Evolutionary conservation across 202 grass and related monocot genomes (phyloP).

Genomic region (Bolboschoenoplectus hybrid): DNA sequence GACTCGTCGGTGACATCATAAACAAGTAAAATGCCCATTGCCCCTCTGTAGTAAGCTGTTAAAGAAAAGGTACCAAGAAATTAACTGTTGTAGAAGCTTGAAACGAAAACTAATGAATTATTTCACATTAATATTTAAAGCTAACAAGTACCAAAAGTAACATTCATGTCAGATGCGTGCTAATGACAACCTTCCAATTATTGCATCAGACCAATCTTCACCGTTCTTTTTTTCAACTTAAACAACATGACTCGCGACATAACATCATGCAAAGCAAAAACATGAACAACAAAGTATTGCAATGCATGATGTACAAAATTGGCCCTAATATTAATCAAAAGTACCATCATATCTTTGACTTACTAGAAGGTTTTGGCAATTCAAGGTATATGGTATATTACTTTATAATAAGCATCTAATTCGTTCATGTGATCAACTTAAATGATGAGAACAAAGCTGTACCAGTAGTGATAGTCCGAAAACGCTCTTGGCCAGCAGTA

Average conservation of each 20-base stretch:
- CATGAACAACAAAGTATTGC: neutral
- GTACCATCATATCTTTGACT: constrained; percentile 23
- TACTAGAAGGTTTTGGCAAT: neutral
- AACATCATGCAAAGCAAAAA: neutral
- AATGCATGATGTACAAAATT: neutral
- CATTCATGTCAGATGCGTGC: neutral
- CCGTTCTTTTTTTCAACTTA: neutral
- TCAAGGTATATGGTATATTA: constrained; percentile 3
- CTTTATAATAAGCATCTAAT: neutral
- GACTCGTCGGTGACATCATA: constrained; percentile 74
- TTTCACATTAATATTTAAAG: neutral
- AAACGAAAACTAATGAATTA: neutral
- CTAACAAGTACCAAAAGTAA: neutral
- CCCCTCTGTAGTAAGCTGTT: constrained; percentile 58
- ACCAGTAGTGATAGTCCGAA: constrained; percentile 93
- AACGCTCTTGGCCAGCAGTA: constrained; percentile 90
- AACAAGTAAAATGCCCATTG: constrained; percentile 71
- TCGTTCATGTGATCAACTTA: neutral
- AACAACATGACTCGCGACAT: neutral
- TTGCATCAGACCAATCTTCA: neutral
- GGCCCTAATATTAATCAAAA: neutral
- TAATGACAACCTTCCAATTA: neutral
- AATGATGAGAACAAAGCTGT: constrained; percentile 37
- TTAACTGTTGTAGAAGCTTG: neutral
- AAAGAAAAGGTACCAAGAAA: constrained; percentile 15